These are phyloP conservation scores for Penicillium sp. DNA, from an alignment of 2,329 filamentous ascomycete species.

Conservation along the genomic window DNA sequence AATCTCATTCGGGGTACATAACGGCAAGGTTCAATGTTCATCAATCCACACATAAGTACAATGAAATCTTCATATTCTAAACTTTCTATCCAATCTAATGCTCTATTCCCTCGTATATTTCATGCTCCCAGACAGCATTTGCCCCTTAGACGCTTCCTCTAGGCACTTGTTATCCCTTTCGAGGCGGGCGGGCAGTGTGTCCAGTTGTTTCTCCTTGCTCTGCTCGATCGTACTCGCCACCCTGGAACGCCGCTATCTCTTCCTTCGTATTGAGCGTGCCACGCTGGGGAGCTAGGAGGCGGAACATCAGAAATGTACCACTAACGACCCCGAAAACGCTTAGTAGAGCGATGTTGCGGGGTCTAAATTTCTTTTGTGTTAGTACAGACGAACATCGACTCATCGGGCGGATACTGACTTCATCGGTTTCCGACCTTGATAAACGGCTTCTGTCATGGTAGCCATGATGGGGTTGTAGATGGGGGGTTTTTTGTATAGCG, in stretches of 20 bases:
- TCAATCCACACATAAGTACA: neutral
- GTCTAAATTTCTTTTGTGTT: slow-evolving; percentile 7
- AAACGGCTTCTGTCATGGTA: neutral
- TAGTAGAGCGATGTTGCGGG: slow-evolving; percentile 21
- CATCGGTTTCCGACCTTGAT: neutral
- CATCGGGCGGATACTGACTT: neutral
- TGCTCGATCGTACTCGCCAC: slow-evolving; percentile 11
- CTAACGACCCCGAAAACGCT: slow-evolving; percentile 23
- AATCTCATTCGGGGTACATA: neutral
- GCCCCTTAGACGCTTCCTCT: neutral
- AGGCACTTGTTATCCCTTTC: neutral
- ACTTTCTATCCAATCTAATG: neutral
- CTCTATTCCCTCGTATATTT: neutral
- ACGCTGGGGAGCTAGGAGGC: slow-evolving; percentile 16
- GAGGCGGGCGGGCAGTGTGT: slow-evolving; percentile 12
- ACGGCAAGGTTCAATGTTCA: neutral
- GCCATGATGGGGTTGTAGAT: neutral
- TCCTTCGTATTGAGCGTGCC: slow-evolving; percentile 12
- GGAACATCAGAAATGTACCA: slow-evolving; percentile 21
- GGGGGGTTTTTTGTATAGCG: neutral
- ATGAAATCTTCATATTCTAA: neutral
- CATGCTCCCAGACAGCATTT: neutral
- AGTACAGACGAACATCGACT: neutral
- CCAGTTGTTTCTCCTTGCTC: slow-evolving; percentile 1
- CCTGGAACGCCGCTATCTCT: slow-evolving; percentile 17